Evolutionary conservation across 441 rosid species (phyloP), one percentile per base, ranked within the genome.

Genomic region (Flueggea neowawraea): DNA sequence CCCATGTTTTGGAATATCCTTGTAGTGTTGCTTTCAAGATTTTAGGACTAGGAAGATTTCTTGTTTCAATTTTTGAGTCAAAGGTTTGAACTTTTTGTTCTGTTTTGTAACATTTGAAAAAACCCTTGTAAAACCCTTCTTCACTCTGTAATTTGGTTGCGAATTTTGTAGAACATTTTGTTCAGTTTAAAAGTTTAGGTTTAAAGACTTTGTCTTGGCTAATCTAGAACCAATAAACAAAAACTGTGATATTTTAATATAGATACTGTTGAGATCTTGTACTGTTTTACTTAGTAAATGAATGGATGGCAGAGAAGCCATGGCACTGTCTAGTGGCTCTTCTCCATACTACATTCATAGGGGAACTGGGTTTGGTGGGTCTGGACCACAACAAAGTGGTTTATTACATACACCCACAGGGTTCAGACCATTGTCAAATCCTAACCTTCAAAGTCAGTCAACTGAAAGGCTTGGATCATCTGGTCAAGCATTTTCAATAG

Each of bases 241-340:
- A 31, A 60, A 67, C 56, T 54, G 63, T 17, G 14, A 75, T 57
- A 47, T 76, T 60, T 64, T 12, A 22, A 22, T 22, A 22, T 22
- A 22, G 28, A 22, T 22, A 22, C 55, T 48, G 36, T 52, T 59
- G 69, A 66, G 72, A 66, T 47, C 60, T 56, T 75, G 58, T 44
- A 56, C 62, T 52, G 44, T 39, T 73, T 52, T 45, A 16, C 58
- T 55, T 47, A 59, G 87, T 91, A 82, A 81, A 92, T 95, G 96
- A 87, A 95, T 95, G 99, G 99, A 95, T 81, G 95, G 95, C 58
- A 85, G 94, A 87, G 99, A 90, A 82, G 98, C 90, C 58, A 90
- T 90, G 91, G 68, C 90, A 75, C 82, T 90, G 60, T 79, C 99
- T 64, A 84, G 90, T 75, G 90, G 90, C 32, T 84, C 96, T 68